These are phyloP conservation scores for Picea abies DNA, from an alignment of 83 land plant species.

Conservation along the genomic window DNA sequence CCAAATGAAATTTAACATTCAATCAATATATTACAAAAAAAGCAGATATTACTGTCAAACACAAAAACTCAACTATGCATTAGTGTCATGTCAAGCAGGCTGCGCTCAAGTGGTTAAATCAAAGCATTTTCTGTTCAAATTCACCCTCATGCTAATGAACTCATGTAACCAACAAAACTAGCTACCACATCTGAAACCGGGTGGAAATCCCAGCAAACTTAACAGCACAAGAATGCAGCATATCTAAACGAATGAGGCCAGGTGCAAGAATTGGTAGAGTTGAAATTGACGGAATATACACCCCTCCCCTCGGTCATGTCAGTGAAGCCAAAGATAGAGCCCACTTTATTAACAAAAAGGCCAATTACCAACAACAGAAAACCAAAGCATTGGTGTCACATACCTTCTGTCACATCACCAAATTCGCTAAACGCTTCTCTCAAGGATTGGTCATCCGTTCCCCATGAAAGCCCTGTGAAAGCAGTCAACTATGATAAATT, in stretches of 20 bases:
- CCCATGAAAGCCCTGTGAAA: constrained; percentile 57
- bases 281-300: not conserved
- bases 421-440: constrained; percentile 53
- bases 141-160: too few species aligned
- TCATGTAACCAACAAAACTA: not conserved
- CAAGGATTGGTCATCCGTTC: constrained; percentile 52
- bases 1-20: not conserved
- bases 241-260: not conserved
- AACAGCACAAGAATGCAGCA: not conserved
- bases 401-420: constrained; percentile 72
- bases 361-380: not conserved
- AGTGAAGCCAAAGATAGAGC: too few species aligned
- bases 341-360: too few species aligned
- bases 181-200: not conserved
- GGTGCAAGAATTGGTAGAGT: not conserved
- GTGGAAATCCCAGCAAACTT: not conserved
- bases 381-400: not conserved
- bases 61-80: not conserved
- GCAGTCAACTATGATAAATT: not conserved
- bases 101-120: not conserved
- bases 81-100: too few species aligned
- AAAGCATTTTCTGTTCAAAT: not conserved
- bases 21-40: not conserved
- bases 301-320: too few species aligned
- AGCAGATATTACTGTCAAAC: not conserved